phyloP scores from a whole-genome alignment of 176 grass and related monocot species.

The Oryza nivara region DNA sequence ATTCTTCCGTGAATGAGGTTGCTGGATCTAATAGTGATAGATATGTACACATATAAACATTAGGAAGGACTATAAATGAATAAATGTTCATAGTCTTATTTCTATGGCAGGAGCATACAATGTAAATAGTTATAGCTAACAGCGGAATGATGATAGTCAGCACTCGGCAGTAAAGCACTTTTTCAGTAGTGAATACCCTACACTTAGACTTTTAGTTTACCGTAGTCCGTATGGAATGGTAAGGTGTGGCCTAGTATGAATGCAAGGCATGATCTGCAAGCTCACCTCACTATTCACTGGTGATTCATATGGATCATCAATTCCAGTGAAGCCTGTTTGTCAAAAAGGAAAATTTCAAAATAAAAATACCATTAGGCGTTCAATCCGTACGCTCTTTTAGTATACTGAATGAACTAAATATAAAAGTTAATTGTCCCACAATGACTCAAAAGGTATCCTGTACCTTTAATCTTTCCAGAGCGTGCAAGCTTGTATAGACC shows the following conservation, averaged over 20 bases:
- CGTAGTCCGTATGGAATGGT: neutral
- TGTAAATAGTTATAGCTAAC: neutral
- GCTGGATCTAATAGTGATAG: neutral
- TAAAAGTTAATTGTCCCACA: conserved; percentile 11
- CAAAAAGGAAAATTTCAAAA: conserved; percentile 26
- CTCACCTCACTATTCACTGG: conserved; percentile 85
- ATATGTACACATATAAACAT: neutral
- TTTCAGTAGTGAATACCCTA: neutral
- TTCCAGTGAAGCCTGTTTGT: conserved; percentile 84
- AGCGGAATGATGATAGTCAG: neutral
- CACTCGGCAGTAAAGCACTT: neutral
- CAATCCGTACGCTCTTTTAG: conserved; percentile 15
- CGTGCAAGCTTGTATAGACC: conserved; percentile 98
- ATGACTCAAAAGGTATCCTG: neutral
- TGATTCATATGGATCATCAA: conserved; percentile 95
- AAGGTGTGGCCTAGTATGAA: neutral
- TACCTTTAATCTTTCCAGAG: conserved; percentile 96
- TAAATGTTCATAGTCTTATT: neutral
- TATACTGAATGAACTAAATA: neutral
- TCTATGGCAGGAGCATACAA: neutral
- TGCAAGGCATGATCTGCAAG: neutral
- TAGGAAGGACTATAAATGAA: neutral
- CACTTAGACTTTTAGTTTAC: neutral
- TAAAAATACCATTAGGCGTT: neutral
- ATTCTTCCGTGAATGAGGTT: neutral